These are phyloP conservation scores for Daedaleopsis nitida DNA, from an alignment of 768 basidiomycete genomes.

Conservation along the genomic window DNA sequence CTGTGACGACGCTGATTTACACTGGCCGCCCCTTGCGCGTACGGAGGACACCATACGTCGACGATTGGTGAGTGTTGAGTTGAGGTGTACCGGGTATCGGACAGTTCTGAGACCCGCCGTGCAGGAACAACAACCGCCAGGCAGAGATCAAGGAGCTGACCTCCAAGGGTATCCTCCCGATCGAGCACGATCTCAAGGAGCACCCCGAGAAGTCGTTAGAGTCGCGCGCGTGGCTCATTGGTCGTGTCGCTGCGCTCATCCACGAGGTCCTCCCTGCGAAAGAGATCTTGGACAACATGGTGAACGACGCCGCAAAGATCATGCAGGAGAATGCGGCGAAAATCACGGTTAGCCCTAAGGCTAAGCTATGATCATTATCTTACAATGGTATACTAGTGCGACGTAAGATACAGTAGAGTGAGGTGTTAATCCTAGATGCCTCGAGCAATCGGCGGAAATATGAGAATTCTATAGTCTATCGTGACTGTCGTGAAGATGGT, in stretches of 20 bases:
- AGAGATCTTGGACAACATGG: slow-evolving; percentile 82
- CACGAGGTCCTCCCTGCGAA: slow-evolving; percentile 81
- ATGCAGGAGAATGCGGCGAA: slow-evolving; percentile 43
- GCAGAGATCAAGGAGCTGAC: slow-evolving; percentile 84
- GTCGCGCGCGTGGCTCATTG: slow-evolving; percentile 79
- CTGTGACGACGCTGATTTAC: slow-evolving; percentile 83
- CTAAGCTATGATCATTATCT: slow-evolving; percentile 47
- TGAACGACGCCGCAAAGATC: slow-evolving; percentile 54
- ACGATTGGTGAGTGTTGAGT: slow-evolving; percentile 64
- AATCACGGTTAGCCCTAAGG: slow-evolving; percentile 38
- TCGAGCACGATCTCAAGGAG: slow-evolving; percentile 67
- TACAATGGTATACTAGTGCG: not conserved
- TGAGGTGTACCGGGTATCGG: not conserved
- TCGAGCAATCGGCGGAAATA: no score
- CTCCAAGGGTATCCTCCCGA: slow-evolving; percentile 80
- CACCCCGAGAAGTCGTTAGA: slow-evolving; percentile 79
- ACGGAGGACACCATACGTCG: slow-evolving; percentile 80
- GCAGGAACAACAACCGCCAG: slow-evolving; percentile 75
- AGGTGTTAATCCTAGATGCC: no score
- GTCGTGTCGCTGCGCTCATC: slow-evolving; percentile 74
- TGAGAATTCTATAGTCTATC: not conserved
- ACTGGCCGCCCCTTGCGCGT: slow-evolving; percentile 90
- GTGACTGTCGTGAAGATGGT: not conserved
- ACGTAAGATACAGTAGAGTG: no score
- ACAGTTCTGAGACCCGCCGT: not conserved